Evolutionary conservation across 1,139 yeast genomes (phyloP), one percentile per base, ranked within the genome.

Genomic region (Sugiyamaella castrensis): DNA sequence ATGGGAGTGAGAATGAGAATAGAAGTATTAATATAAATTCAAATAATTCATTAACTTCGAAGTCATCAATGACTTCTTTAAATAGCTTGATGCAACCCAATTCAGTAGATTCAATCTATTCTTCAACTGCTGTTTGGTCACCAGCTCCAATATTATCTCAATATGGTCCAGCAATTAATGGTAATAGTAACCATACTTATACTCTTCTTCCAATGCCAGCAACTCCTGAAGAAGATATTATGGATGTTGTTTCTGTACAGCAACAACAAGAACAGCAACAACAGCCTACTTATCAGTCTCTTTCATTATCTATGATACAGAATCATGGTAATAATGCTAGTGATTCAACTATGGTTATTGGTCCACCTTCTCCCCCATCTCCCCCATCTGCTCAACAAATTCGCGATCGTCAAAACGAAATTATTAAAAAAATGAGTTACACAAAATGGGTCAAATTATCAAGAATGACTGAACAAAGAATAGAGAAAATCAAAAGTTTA

Each of bases 381-480:
- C 49, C 49, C 27, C 43, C 38, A 28, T 52, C 46, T 26, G 46
- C 43, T 32, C 37, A 28, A 28, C 50, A 40, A 37, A 37, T 48
- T 26, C 19, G 53, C 37, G 46, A 45, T 26, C 39, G 50, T 29
- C 45, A 47, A 38, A 32, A 46, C 36, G 51, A 53, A 34, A 52
- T 52, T 33, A 43, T 48, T 36, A 56, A 50, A 38, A 46, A 51
- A 37, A 46, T 47, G 31, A 49, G 51, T 30, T 61, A 57, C 50
- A 53, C 59, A 27, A 59, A 60, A 47, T 62, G 65, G 65, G 67
- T 65, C 48, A 60, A 61, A 50, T 59, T 65, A 27, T 56, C 67
- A 15, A 50, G 55, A 19, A 63, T 65, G 67, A 61, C 63, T 7
- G 56, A 57, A 4, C 54, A 53, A 27, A 53, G 69, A 30, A 55